Base-by-base conservation (phyloP, 2,329 filamentous ascomycete genomes). In the Huntiella moniliformis region DNA sequence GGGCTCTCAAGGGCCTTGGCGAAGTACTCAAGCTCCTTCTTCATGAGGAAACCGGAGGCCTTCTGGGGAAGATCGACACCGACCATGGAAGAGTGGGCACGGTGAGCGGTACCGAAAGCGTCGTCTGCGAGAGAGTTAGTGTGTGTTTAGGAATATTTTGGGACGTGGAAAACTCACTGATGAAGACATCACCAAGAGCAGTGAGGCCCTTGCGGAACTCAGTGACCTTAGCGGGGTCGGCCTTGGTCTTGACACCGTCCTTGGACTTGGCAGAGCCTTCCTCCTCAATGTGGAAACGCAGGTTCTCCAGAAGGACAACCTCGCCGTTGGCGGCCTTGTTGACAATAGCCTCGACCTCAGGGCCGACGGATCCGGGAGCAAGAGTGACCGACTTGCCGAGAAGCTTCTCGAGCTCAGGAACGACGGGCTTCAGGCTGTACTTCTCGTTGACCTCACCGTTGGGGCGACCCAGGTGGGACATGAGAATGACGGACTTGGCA, bases 1-100 rank as follows among this genome's bases (percentile, higher is more conserved):
- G 91, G 91, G 56, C 74, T 77, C 71, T 98, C 91, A 51, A 98
- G 82, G 35, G 86, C 91, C 71, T 95, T 77, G 53, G 91, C 91
- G 61, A 98, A 98, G 79, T 98, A 98, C 62, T 98, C 91, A 52
- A 98, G 82, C 68, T 98, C 91, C 74, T 96, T 98, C 82, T 98
- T 98, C 73, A 98, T 86, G 59, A 98, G 78, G 79, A 95, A 98
- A 52, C 91, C 91, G 48, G 88, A 84, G 7, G 91, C 91, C 73
- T 94, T 95, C 65, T 96, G 85, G 55, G 88, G 87, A 42, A 98
- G 80, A 54, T 95, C 78, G 53, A 95, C 74, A 58, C 91, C 91
- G 57, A 98, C 91, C 91, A 98, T 98, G 64, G 88, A 96, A 65
- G 86, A 95, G 77, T 98, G 91, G 42, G 84, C 91, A 63, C 91